Percentiles rank a stretch among this genome's conserved stretches.
Conservation (phyloP, 129 eudicot genomes). For the Glebionis coronaria region DNA sequence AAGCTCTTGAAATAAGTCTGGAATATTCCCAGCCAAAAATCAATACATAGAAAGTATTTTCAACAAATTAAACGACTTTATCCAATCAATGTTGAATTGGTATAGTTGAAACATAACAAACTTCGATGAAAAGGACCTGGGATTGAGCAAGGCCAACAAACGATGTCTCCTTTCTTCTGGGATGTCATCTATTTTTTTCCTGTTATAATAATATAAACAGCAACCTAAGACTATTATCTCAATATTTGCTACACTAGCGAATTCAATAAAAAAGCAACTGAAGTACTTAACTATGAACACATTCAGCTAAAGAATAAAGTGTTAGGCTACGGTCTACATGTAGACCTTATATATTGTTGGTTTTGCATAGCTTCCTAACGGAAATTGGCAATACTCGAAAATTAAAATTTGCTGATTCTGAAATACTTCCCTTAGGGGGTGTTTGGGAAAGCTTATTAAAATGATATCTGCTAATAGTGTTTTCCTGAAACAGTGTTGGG, state of each 20-base stretch:
- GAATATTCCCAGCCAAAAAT: not conserved
- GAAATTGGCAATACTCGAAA: too few species aligned
- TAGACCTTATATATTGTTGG: not conserved
- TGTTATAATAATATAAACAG: constrained; percentile 21
- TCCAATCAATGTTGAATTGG: not conserved
- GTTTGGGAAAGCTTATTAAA: too few species aligned
- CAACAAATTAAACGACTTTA: constrained; percentile 5
- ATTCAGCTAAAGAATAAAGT: not conserved
- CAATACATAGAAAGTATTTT: not conserved
- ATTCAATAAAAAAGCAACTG: not conserved
- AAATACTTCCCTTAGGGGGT: too few species aligned
- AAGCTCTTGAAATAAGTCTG: constrained; percentile 66
- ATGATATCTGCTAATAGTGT: too few species aligned
- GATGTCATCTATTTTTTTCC: constrained; percentile 83
- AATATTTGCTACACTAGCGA: not conserved
- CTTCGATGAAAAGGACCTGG: constrained; percentile 39
- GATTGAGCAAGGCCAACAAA: constrained; percentile 51
- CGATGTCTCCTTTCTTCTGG: constrained; percentile 79
- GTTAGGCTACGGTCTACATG: not conserved
- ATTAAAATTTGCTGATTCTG: too few species aligned
- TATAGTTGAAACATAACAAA: not conserved
- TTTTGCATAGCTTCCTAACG: not conserved
- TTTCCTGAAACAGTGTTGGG: too few species aligned
- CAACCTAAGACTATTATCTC: not conserved
- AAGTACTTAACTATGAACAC: constrained; percentile 9